phyloP scores from a whole-genome alignment of 1,139 yeast species.

The Hansenula lynferdii region DNA sequence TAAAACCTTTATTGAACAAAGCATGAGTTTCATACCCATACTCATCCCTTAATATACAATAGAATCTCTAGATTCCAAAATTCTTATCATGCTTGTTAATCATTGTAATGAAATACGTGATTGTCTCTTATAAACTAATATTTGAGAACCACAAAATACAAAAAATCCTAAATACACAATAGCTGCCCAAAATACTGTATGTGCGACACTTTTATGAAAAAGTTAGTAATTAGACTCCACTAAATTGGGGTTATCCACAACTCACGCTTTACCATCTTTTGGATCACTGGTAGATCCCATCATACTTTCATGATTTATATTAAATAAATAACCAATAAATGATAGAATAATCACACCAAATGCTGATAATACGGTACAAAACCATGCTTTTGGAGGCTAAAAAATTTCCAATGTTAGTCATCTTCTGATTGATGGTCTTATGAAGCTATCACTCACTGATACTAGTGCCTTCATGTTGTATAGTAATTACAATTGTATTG shows the following conservation, averaged over 20 bases:
- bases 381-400: slow-evolving; percentile 90
- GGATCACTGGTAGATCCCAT: slow-evolving; percentile 92
- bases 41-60: not conserved
- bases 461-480: too few relatives aligned
- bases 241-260: too few relatives aligned
- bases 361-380: slow-evolving; percentile 87
- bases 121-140: slow-evolving; percentile 43
- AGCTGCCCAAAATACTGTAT: slow-evolving; percentile 87
- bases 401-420: too few relatives aligned
- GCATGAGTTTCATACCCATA: too few relatives aligned
- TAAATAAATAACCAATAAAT: slow-evolving; percentile 77
- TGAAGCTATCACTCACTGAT: too few relatives aligned
- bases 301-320: slow-evolving; percentile 81
- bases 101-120: slow-evolving; percentile 8
- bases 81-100: too few relatives aligned
- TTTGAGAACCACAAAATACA: slow-evolving; percentile 86
- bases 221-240: not conserved
- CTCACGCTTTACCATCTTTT: slow-evolving; percentile 79
- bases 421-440: too few relatives aligned
- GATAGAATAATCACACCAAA: slow-evolving; percentile 87
- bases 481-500: too few relatives aligned
- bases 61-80: too few relatives aligned
- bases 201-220: slow-evolving; percentile 65
- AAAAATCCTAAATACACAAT: slow-evolving; percentile 76
- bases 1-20: too few relatives aligned